Evolutionary conservation across 257 asterid genomes (phyloP), one percentile per base, ranked within the genome.

Genomic region (Forsythia suspensa): DNA sequence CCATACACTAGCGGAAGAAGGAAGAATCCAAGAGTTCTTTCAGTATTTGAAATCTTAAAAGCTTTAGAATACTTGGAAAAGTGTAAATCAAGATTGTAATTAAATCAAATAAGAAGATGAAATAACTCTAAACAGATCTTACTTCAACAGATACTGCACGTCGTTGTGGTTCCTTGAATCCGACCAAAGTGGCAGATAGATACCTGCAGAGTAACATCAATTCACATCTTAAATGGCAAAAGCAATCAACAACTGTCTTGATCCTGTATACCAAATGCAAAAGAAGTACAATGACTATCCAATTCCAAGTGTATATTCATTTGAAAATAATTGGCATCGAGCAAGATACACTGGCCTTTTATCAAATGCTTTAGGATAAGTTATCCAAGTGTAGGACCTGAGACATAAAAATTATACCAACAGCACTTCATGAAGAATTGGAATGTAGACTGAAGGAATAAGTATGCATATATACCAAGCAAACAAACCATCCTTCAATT

Each of bases 61-160:
- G 21, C 68, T 16, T 55, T 52, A 10, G 18, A 73, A 51, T 24
- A 55, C 20, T 36, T 24, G 52, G 51, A 72, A 65, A 43, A 44
- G 42, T 67, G 43, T 21, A 67, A 36, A 67, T 12, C 42, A 37
- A 29, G 41, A 67, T 51, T 69, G 43, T 13, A 36, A 10, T 34
- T 37, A 72, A 43, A 44, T 44, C 51, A 44, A 43, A 43, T 44
- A 0, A 44, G 51, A 0, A 51, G 9, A 36, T 8, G 67, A 63
- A 10, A 29, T 8, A 70, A 77, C 68, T 43, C 37, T 59, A 38
- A 48, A 52, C 3, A 36, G 63, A 57, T 71, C 83, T 80, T 85
- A 92, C 98, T 89, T 94, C 97, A 4, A 94, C 89, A 29, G 97
- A 90, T 80, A 94, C 85, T 39, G 96, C 97, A 37, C 98, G 97